Conservation (phyloP, 441 rosid genomes). For the Kokia cookei region DNA sequence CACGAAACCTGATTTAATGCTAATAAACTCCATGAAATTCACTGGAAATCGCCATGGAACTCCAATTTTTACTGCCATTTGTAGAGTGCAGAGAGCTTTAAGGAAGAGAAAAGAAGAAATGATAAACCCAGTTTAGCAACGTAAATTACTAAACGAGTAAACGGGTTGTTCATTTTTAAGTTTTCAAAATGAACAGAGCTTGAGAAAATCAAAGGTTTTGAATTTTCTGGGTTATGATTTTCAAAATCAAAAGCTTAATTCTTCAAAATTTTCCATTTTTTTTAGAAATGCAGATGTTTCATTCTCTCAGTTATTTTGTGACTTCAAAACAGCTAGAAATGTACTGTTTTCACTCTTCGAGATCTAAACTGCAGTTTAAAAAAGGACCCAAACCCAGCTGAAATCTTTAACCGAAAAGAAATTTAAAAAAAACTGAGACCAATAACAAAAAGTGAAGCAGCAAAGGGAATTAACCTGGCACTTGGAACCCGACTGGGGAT, state of each 20-base stretch:
- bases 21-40: background rate
- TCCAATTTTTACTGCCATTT: background rate
- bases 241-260: background rate
- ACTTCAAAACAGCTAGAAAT: background rate
- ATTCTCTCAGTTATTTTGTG: background rate
- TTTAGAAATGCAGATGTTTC: background rate
- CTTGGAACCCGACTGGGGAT: constrained; percentile 90
- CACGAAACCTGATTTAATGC: background rate
- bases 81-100: background rate
- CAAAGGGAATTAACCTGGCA: constrained; percentile 54
- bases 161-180: background rate
- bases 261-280: background rate
- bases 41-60: background rate
- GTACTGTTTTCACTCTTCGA: background rate
- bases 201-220: background rate
- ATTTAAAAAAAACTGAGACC: background rate
- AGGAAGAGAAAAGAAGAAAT: background rate
- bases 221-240: background rate
- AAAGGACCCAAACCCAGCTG: background rate
- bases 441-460: background rate
- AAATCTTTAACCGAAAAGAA: background rate
- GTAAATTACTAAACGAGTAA: background rate
- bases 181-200: background rate
- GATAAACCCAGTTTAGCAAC: background rate
- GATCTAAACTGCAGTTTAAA: constrained; percentile 17